Evolutionary conservation across 192 early-diverging fungal species (phyloP), one percentile per base, ranked within the genome.

Genomic region (Martensiomyces pterosporus): DNA sequence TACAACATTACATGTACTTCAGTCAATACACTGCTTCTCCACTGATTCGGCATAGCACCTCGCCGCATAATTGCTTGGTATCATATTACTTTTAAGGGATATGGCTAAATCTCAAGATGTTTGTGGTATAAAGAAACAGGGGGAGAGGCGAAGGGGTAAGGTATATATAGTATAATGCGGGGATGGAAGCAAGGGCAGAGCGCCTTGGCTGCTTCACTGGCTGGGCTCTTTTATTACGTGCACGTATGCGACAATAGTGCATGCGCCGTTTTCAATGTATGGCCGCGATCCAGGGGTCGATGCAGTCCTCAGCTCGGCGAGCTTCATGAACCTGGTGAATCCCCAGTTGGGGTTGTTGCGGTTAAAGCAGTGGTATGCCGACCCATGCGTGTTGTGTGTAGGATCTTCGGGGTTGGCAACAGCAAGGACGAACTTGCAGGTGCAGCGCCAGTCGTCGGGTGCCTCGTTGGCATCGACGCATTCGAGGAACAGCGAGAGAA

Each of bases 321-420:
- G 56, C 35, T 85, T 79, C 51, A 83, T 64, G 57, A 94, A 85
- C 24, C 80, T 79, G 29, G 87, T 94, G 58, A 99, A 99, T 5
- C 97, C 96, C 97, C 97, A 99, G 68, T 99, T 94, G 7, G 82
- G 75, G 51, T 94, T 90, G 12, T 82, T 79, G 24, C 82, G 75
- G 44, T 75, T 85, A 71, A 91, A 99, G 53, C 97, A 80, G 65
- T 99, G 97, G 42, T 87, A 79, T 1, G 93, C 88, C 52, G 60
- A 75, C 60, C 61, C 79, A 58, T 79, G 54, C 52, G 83, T 80
- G 56, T 82, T 82, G 26, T 79, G 52, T 25, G 78, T 75, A 16
- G 85, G 80, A 52, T 96, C 86, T 17, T 83, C 48, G 1, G 85
- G 83, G 53, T 92, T 91, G 24, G 84, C 79, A 41, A 94, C 79